phyloP scores from a whole-genome alignment of 2,329 filamentous ascomycete genomes.

The Penicillium sp. region DNA sequence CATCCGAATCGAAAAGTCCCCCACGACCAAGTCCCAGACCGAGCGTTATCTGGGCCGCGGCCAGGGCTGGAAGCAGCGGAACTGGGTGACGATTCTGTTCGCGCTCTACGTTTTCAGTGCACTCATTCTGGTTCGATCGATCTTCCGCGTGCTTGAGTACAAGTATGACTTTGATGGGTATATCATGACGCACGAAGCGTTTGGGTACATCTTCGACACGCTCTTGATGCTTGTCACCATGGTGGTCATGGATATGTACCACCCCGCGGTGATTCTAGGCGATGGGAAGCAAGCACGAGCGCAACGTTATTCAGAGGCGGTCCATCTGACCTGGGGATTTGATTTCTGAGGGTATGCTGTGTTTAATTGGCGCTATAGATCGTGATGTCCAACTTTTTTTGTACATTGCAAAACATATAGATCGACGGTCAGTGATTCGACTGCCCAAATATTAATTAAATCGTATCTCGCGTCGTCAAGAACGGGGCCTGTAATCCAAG shows the following conservation, averaged over 20 bases:
- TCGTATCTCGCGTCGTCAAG: constrained; percentile 1
- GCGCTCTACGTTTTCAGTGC: constrained; percentile 20
- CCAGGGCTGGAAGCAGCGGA: constrained; percentile 19
- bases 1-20: constrained; percentile 34
- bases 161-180: constrained; percentile 27
- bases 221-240: constrained; percentile 29
- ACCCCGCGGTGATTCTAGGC: constrained; percentile 20
- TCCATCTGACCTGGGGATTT: not conserved
- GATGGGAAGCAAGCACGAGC: constrained; percentile 13
- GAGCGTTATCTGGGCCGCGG: constrained; percentile 9
- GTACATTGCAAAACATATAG: not conserved
- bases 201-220: constrained; percentile 30
- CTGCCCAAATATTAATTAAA: not conserved
- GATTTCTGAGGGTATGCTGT: not conserved
- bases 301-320: not conserved
- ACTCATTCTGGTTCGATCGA: constrained; percentile 27
- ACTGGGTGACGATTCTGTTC: constrained; percentile 19
- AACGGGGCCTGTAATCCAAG: constrained; percentile 15
- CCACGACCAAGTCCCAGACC: constrained; percentile 12
- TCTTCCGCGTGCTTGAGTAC: constrained; percentile 33
- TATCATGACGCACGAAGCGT: constrained; percentile 28
- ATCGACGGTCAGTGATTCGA: too few relatives aligned
- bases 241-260: constrained; percentile 22
- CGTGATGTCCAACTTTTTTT: too few relatives aligned
- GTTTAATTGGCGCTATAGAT: too few relatives aligned